A percentile compares a stretch with the other conserved stretches of the same genome.
Evolutionary conservation across 2,329 filamentous ascomycete genomes (phyloP).

Genomic region (Beauveria sp.): DNA sequence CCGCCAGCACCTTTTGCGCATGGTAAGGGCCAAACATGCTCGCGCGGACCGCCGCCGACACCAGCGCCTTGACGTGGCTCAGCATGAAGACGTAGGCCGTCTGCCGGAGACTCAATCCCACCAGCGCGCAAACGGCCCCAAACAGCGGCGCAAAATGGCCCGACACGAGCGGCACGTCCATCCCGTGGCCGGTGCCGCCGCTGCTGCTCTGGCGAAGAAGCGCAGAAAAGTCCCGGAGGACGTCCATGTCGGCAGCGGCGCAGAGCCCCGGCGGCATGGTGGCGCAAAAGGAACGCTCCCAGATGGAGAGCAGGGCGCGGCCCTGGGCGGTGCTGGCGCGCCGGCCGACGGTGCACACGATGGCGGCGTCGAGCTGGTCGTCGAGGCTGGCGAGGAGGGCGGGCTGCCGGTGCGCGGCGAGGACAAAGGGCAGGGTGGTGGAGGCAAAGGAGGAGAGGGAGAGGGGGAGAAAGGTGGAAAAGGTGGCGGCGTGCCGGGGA

Average conservation of each 20-base stretch:
- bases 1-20: conserved; percentile 65
- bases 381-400: conserved; percentile 50
- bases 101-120: conserved; percentile 53
- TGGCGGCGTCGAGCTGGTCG: conserved; percentile 68
- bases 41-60: conserved; percentile 69
- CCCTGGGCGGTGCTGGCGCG: conserved; percentile 71
- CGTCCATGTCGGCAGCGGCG: conserved; percentile 17
- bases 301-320: conserved; percentile 64
- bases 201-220: conserved; percentile 23
- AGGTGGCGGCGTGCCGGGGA: conserved; percentile 31
- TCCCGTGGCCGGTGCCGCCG: background rate
- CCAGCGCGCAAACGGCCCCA: conserved; percentile 56
- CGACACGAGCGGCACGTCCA: conserved; percentile 36
- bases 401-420: conserved; percentile 56
- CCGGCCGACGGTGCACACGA: conserved; percentile 71
- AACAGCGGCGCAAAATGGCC: conserved; percentile 67
- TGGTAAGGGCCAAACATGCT: conserved; percentile 76
- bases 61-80: conserved; percentile 66
- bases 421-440: conserved; percentile 66
- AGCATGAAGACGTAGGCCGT: conserved; percentile 70
- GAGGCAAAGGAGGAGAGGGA: conserved; percentile 65
- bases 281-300: conserved; percentile 60
- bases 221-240: conserved; percentile 28
- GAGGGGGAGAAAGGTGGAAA: conserved; percentile 60
- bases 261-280: conserved; percentile 21